phyloP scores from a whole-genome alignment of 495 filamentous ascomycete species.

The Neurospora intermedia region DNA sequence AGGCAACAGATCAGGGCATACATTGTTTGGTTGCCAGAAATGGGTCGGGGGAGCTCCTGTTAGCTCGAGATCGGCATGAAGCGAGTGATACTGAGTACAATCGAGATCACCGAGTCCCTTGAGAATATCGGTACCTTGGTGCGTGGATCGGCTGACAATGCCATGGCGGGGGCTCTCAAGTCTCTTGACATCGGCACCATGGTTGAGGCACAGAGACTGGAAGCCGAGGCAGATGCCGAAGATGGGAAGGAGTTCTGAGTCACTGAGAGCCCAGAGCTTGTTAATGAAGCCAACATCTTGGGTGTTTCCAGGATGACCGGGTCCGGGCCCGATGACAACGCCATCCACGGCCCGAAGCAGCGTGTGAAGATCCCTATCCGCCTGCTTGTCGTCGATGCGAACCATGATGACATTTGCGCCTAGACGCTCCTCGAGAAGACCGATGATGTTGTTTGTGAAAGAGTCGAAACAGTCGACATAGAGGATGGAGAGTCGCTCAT shows the following conservation, averaged over 20 bases:
- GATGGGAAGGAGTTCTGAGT: background rate
- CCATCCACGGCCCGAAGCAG: background rate
- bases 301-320: background rate
- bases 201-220: background rate
- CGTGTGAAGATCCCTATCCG: background rate
- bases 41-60: background rate
- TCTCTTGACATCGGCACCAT: background rate
- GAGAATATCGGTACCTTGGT: background rate
- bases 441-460: background rate
- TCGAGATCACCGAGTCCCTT: background rate
- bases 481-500: background rate
- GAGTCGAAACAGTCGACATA: background rate
- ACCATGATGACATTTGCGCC: background rate
- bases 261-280: background rate
- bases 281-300: background rate
- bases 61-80: background rate
- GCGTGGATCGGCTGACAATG: background rate
- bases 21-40: background rate
- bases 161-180: background rate
- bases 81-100: background rate
- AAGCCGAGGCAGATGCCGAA: background rate
- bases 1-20: background rate
- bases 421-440: background rate
- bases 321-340: background rate
- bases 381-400: background rate